Evolutionary conservation across 2,329 filamentous ascomycete species (phyloP).

Genomic region (Xylariaceae sp.): DNA sequence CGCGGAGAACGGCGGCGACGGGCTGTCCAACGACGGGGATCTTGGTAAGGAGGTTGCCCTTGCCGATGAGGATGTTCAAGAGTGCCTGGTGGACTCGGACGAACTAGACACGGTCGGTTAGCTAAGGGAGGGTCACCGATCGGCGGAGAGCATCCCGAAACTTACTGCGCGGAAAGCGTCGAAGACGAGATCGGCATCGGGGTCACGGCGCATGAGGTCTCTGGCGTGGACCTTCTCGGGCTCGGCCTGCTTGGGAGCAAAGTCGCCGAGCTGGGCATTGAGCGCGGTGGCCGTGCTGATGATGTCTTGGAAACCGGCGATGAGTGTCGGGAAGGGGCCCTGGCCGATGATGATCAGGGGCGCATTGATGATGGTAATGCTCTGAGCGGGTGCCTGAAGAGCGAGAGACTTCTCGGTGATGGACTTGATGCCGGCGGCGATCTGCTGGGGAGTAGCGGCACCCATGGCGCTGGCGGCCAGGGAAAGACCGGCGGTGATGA

Average conservation of each 20-base stretch:
- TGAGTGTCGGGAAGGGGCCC: conserved; percentile 1
- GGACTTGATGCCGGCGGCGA: neutral
- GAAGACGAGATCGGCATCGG: conserved; percentile 3
- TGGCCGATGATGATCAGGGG: conserved; percentile 5
- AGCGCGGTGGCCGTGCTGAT: conserved; percentile 1
- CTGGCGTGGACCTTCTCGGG: neutral
- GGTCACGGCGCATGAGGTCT: neutral
- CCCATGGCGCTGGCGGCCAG: conserved; percentile 1
- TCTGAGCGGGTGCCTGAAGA: conserved; percentile 2
- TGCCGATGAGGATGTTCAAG: conserved; percentile 17
- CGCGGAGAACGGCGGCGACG: conserved; percentile 13
- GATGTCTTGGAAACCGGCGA: conserved; percentile 2
- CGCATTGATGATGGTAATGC: conserved; percentile 6
- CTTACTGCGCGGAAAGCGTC: conserved; percentile 2
- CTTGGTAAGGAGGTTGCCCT: conserved; percentile 10
- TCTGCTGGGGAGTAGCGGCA: neutral
- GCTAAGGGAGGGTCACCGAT: neutral
- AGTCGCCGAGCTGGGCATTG: neutral
- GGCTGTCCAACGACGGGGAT: conserved; percentile 15
- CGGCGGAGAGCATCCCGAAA: neutral
- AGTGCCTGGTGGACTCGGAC: conserved; percentile 15
- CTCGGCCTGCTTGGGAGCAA: neutral
- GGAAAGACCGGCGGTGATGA: conserved; percentile 1
- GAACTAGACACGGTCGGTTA: conserved; percentile 4
- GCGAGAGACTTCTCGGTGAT: neutral